Percentiles rank a stretch among this genome's conserved stretches.
Evolutionary conservation across 192 early-diverging fungal species (phyloP).

Genomic region (Coemansia sp.): DNA sequence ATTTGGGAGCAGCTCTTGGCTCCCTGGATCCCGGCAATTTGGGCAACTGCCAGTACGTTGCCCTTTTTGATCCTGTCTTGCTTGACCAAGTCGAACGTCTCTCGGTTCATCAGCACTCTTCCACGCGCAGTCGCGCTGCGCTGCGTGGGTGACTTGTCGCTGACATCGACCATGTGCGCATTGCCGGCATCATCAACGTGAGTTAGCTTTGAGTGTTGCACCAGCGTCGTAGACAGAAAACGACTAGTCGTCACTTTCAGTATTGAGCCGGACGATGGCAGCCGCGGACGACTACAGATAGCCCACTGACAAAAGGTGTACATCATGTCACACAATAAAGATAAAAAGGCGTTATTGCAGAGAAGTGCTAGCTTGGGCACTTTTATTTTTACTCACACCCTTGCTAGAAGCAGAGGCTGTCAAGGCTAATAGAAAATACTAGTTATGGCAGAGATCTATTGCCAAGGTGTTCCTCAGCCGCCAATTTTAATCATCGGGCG

Average conservation of each 20-base stretch:
- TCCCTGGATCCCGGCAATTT: conserved; percentile 87
- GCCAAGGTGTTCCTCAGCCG: conserved; percentile 55
- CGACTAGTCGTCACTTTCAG: not conserved
- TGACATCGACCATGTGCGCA: conserved; percentile 88
- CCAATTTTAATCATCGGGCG: conserved; percentile 96
- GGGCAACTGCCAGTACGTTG: conserved; percentile 83
- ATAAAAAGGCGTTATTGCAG: not conserved
- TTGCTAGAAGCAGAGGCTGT: not conserved
- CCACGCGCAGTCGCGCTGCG: conserved; percentile 76
- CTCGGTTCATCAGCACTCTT: conserved; percentile 62
- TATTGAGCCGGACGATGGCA: not conserved
- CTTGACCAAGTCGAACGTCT: conserved; percentile 65
- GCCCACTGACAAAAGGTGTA: not conserved
- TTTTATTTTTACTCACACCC: not conserved
- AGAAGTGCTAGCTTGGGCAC: not conserved
- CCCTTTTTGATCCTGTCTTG: conserved; percentile 78
- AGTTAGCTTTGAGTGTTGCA: conserved; percentile 52
- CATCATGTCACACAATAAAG: not conserved
- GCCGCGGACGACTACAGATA: not conserved
- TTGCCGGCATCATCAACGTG: conserved; percentile 78
- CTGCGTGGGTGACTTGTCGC: conserved; percentile 62
- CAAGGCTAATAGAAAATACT: not conserved
- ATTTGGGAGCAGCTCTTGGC: conserved; percentile 80
- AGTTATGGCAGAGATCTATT: not conserved
- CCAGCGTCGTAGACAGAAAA: not conserved